Conservation (phyloP, 345 rosid species). For the Gossypium arboreum region DNA sequence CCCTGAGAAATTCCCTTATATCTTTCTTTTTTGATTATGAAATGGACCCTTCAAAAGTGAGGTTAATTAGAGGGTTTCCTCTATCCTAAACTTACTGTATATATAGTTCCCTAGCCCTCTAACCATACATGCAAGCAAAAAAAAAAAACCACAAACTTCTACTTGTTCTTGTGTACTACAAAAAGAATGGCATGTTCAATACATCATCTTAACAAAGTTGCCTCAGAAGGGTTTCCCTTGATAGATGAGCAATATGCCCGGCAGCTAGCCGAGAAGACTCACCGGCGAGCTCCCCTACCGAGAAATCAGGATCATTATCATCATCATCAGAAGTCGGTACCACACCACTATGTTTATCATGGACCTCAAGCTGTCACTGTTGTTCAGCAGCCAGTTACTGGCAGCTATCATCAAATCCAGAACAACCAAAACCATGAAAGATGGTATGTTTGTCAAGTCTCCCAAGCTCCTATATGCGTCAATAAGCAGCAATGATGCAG, state of each 20-base stretch:
- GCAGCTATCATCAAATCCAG: slow-evolving; percentile 1
- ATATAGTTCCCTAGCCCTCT: neutral
- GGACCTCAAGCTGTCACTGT: slow-evolving; percentile 18
- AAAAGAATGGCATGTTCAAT: slow-evolving; percentile 13
- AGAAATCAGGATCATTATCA: neutral
- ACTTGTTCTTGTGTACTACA: neutral
- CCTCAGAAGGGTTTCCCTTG: neutral
- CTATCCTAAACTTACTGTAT: neutral
- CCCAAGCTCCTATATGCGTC: neutral
- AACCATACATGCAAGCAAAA: neutral
- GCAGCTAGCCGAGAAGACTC: neutral
- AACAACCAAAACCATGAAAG: neutral
- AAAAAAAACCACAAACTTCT: neutral
- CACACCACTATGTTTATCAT: slow-evolving; percentile 8
- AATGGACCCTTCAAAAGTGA: neutral
- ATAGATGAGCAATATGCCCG: neutral
- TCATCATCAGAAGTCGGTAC: neutral
- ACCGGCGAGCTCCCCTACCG: neutral
- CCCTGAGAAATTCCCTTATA: neutral
- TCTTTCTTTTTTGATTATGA: neutral
- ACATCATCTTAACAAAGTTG: slow-evolving; percentile 10
- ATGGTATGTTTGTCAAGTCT: neutral
- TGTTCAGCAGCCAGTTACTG: neutral
- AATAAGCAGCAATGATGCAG: neutral
- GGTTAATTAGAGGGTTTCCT: neutral